phyloP scores from a whole-genome alignment of 2,329 filamentous ascomycete species.

The Lasiodiplodia gonubiensis region DNA sequence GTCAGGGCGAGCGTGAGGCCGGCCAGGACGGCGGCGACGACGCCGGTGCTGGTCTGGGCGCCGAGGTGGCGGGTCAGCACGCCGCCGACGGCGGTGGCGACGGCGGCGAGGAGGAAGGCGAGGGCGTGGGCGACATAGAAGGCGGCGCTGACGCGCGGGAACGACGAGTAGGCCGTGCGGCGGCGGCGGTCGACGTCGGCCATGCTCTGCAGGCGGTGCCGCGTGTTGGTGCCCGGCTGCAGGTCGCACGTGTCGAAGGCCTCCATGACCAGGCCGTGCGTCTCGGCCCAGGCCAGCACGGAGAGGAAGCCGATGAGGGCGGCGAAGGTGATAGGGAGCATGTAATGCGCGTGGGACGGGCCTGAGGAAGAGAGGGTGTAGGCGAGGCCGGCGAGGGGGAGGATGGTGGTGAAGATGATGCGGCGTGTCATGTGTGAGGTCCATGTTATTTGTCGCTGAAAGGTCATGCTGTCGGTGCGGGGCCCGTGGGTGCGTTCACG shows the following conservation, averaged over 20 bases:
- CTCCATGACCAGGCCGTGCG: constrained; percentile 79
- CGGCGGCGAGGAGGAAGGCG: constrained; percentile 72
- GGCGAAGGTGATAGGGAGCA: constrained; percentile 70
- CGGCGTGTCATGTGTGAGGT: constrained; percentile 74
- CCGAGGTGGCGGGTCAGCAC: constrained; percentile 68
- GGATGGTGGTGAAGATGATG: constrained; percentile 67
- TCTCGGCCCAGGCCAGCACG: constrained; percentile 76
- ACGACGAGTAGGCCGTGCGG: constrained; percentile 75
- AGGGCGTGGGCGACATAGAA: constrained; percentile 73
- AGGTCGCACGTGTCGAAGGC: constrained; percentile 81
- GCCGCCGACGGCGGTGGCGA: constrained; percentile 72
- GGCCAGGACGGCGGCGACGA: constrained; percentile 71
- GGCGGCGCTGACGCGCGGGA: constrained; percentile 73
- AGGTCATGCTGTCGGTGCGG: constrained; percentile 70
- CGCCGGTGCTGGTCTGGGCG: constrained; percentile 69
- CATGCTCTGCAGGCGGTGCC: constrained; percentile 54
- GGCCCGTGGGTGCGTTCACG: constrained; percentile 65
- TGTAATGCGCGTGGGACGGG: constrained; percentile 60
- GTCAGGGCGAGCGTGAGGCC: constrained; percentile 68
- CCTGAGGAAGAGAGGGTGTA: constrained; percentile 73
- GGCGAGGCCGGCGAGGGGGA: constrained; percentile 70
- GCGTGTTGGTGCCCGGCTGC: constrained; percentile 69
- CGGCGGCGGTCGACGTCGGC: constrained; percentile 52
- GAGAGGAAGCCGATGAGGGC: constrained; percentile 72
- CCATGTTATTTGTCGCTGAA: constrained; percentile 69